Evolutionary conservation across 768 basidiomycete genomes (phyloP).

Genomic region (Tylopilus intermedius): DNA sequence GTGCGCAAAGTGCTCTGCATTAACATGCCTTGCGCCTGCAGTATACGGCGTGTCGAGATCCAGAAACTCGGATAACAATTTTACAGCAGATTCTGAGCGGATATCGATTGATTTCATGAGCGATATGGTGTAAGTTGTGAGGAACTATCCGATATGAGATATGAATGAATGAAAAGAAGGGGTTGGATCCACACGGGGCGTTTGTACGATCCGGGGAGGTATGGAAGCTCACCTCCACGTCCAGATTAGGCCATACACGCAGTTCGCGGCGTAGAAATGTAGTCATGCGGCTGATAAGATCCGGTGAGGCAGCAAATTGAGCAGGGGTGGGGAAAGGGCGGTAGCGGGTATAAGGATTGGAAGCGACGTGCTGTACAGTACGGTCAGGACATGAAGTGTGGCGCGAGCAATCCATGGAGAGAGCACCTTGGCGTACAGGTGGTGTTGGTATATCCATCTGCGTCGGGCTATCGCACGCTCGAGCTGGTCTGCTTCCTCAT

Average conservation of each 20-base stretch:
- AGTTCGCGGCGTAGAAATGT: slow-evolving; percentile 81
- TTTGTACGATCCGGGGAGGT: neutral
- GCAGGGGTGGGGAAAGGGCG: slow-evolving; percentile 86
- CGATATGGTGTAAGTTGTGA: slow-evolving; percentile 83
- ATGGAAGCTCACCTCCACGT: slow-evolving; percentile 66
- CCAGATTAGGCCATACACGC: slow-evolving; percentile 82
- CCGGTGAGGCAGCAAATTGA: slow-evolving; percentile 74
- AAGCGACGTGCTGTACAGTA: slow-evolving; percentile 76
- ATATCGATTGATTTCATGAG: slow-evolving; percentile 92
- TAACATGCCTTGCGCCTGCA: slow-evolving; percentile 53
- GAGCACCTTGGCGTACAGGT: slow-evolving; percentile 80
- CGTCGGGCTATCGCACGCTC: slow-evolving; percentile 70
- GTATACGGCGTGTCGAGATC: slow-evolving; percentile 64
- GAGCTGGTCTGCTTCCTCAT: slow-evolving; percentile 63
- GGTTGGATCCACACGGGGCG: slow-evolving; percentile 3
- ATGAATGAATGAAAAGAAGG: slow-evolving; percentile 13
- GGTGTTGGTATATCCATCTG: slow-evolving; percentile 74
- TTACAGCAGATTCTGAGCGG: slow-evolving; percentile 82
- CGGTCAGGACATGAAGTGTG: slow-evolving; percentile 2
- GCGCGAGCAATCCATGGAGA: neutral
- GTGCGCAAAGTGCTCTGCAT: slow-evolving; percentile 93
- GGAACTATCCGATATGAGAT: slow-evolving; percentile 50
- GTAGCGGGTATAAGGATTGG: slow-evolving; percentile 80
- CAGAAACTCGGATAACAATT: slow-evolving; percentile 80
- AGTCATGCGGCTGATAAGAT: slow-evolving; percentile 70